A percentile compares a stretch with the other conserved stretches of the same genome.
phyloP scores from a whole-genome alignment of 192 early-diverging fungal species.

The Fimicolochytrium jonesii region DNA sequence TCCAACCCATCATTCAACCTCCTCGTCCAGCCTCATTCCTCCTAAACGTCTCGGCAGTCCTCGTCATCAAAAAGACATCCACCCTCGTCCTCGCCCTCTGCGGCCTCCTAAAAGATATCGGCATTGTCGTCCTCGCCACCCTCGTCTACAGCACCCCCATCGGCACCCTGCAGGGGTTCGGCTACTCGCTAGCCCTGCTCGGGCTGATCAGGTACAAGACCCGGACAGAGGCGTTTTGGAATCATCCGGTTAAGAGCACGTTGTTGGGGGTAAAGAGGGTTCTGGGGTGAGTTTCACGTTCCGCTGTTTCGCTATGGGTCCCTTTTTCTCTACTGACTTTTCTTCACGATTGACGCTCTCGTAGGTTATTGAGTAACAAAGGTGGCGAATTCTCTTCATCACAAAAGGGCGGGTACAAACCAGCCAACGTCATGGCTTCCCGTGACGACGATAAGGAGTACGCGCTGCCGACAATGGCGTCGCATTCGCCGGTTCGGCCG shows the following conservation, averaged over 20 bases:
- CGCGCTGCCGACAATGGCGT: too few relatives aligned
- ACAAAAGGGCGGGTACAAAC: too few relatives aligned
- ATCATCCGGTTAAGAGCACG: slow-evolving; percentile 12
- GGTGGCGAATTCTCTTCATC: too few relatives aligned
- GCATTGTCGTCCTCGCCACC: slow-evolving; percentile 26
- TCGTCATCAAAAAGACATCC: slow-evolving; percentile 38
- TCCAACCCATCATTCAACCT: slow-evolving; percentile 1
- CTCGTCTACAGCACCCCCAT: slow-evolving; percentile 25
- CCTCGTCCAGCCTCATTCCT: slow-evolving; percentile 22
- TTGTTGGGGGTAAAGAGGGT: slow-evolving; percentile 2
- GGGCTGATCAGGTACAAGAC: slow-evolving; percentile 34
- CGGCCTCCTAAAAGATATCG: slow-evolving; percentile 38
- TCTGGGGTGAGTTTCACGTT: neutral
- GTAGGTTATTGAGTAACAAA: too few relatives aligned
- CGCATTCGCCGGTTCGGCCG: too few relatives aligned
- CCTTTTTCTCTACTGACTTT: too few relatives aligned
- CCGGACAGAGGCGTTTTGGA: slow-evolving; percentile 18
- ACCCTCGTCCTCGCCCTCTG: slow-evolving; percentile 34
- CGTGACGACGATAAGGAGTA: too few relatives aligned
- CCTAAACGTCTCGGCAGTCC: slow-evolving; percentile 32
- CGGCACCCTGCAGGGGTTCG: slow-evolving; percentile 28
- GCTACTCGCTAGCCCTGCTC: slow-evolving; percentile 28
- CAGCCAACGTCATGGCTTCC: too few relatives aligned
- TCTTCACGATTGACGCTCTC: too few relatives aligned
- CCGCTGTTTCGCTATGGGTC: neutral